Evolutionary conservation across 495 filamentous ascomycete species (phyloP).

Genomic region (Niebla homalea): DNA sequence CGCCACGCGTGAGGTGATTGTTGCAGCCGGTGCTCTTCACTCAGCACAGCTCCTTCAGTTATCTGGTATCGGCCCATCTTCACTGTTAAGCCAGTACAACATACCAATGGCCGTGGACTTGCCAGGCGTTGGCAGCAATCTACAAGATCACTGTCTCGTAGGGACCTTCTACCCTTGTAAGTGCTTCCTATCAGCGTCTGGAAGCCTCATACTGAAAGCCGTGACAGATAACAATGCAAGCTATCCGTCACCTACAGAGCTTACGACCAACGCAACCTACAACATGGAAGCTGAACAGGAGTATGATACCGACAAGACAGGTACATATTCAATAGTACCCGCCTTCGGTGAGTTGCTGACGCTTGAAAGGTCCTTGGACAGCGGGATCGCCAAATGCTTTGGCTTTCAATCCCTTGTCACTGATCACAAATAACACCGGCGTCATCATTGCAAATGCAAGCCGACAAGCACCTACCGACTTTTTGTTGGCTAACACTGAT

Average conservation of each 20-base stretch:
- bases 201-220: background rate
- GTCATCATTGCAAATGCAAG: constrained; percentile 13
- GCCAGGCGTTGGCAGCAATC: constrained; percentile 43
- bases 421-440: constrained; percentile 16
- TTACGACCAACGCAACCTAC: constrained; percentile 19
- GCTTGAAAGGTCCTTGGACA: constrained; percentile 15
- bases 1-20: constrained; percentile 42
- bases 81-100: constrained; percentile 26
- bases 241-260: constrained; percentile 17
- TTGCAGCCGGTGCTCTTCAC: constrained; percentile 45
- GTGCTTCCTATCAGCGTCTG: background rate
- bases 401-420: constrained; percentile 17
- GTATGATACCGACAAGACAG: constrained; percentile 14
- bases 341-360: background rate
- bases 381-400: constrained; percentile 18
- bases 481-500: constrained; percentile 11
- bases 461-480: constrained; percentile 14
- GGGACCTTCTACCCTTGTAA: constrained; percentile 21
- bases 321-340: background rate
- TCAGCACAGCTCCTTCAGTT: constrained; percentile 44
- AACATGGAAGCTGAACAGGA: constrained; percentile 13
- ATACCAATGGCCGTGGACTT: constrained; percentile 35
- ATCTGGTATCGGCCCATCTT: constrained; percentile 37
- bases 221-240: constrained; percentile 17
- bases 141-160: constrained; percentile 39